Percentiles rank a stretch among this genome's conserved stretches.
Evolutionary conservation across 768 basidiomycete genomes (phyloP).

Genomic region (Serendipita indica): DNA sequence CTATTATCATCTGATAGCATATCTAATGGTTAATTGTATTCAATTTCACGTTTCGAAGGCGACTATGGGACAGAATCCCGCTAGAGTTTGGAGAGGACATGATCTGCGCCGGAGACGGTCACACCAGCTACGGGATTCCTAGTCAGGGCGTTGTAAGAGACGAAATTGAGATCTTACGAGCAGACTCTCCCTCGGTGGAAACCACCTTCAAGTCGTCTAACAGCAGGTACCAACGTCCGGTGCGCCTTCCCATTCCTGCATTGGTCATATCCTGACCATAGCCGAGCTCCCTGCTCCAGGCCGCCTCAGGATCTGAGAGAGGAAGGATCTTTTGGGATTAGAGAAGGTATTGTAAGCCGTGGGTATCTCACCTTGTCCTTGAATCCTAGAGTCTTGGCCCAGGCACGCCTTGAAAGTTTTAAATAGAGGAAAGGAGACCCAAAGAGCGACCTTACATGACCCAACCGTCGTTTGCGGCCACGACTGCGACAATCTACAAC

Average conservation of each 20-base stretch:
- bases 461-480: conserved; percentile 69
- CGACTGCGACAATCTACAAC: conserved; percentile 35
- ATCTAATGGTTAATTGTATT: too few species aligned
- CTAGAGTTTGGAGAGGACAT: background rate
- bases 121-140: background rate
- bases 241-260: background rate
- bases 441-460: conserved; percentile 26
- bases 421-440: background rate
- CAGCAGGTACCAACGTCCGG: conserved; percentile 3
- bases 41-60: too few species aligned
- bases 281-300: background rate
- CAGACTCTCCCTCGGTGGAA: background rate
- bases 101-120: background rate
- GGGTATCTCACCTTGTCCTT: background rate
- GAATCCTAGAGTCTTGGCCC: conserved; percentile 4
- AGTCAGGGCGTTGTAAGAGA: background rate
- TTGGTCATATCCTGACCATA: background rate
- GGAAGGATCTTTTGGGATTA: background rate
- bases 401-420: background rate
- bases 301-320: background rate
- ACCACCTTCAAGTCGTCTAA: conserved; percentile 4
- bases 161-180: background rate
- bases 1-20: too few species aligned
- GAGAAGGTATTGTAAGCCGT: background rate
- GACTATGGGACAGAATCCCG: too few species aligned